Evolutionary conservation across 2,329 filamentous ascomycete genomes (phyloP).

Genomic region (Trichoderma hamatum): DNA sequence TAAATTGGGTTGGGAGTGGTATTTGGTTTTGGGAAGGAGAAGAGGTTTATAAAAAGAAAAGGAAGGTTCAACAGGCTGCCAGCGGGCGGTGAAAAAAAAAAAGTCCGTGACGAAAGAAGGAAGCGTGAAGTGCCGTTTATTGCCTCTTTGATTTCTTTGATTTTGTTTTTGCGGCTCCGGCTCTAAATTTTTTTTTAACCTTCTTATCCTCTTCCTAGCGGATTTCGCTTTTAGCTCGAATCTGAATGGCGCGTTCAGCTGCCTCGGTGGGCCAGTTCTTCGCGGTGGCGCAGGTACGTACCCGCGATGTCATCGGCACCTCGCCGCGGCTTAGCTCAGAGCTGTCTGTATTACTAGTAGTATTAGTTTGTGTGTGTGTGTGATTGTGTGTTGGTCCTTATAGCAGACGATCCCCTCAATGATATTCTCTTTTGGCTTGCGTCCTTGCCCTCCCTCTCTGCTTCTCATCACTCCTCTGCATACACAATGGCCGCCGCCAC

Average conservation of each 20-base stretch:
- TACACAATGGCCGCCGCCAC: no score
- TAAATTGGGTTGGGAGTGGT: background rate
- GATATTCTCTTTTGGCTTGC: no score
- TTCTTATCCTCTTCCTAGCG: background rate
- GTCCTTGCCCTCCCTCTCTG: no score
- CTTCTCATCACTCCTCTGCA: no score
- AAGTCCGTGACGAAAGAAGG: background rate
- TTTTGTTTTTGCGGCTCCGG: conserved; percentile 14
- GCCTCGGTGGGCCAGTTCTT: background rate
- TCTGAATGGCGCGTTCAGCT: conserved; percentile 5
- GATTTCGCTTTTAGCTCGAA: conserved; percentile 9
- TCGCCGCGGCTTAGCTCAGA: no score
- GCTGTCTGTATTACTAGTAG: no score
- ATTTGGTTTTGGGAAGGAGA: background rate
- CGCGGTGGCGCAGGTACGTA: background rate
- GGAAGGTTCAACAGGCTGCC: background rate
- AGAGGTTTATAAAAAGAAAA: background rate
- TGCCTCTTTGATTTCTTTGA: conserved; percentile 9
- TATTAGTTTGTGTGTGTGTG: no score
- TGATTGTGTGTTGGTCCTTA: no score
- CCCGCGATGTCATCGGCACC: background rate
- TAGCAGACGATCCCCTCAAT: no score
- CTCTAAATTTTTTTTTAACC: conserved; percentile 3
- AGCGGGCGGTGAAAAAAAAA: background rate
- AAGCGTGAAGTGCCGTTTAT: conserved; percentile 2